Base-by-base conservation (phyloP, 148 eudicot species). In the Heliosperma pusillum region DNA sequence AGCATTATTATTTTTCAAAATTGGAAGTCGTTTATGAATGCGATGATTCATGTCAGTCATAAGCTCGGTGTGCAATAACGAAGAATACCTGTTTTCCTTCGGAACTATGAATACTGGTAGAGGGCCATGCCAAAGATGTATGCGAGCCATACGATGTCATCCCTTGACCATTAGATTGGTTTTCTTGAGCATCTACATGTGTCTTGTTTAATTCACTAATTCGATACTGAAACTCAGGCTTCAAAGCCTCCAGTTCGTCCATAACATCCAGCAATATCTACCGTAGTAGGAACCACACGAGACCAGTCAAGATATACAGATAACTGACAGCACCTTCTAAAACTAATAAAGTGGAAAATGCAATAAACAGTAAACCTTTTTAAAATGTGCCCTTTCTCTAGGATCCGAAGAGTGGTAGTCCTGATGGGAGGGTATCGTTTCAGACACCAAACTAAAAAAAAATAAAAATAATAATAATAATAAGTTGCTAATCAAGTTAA, bases 361-460 rank as follows among this genome's bases (percentile, higher is more conserved):
- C 44, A 75, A 20, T 0, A n/a, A 15, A 52, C 22, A 5, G 55
- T 81, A 71, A 76, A 93, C 98, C 97, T 88, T 90, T 74, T 50
- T 90, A 82, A 84, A 82, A 70, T 70, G 73, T 27, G 74, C 19
- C 78, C 84, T 88, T 77, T 92, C 93, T 87, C 79, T 90, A 36
- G 83, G 75, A 80, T 81, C 79, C 29, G 78, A 87, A 77, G 79
- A 73, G 78, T 77, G 93, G 83, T 94, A 94, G 86, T 94, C 98
- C 77, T 89, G 92, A 88, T 94, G 98, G 80, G 42, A 82, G 66
- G 92, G 97, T 80, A 94, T 94, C 6, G 98, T 92, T 84, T 94
- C 98, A 60, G 90, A 86, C 76, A 94, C 91, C 93, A 94, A 88
- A 83, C 98, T 94, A 77, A 52, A 73, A 73, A 75, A 77, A 45